phyloP scores from a whole-genome alignment of 2,329 filamentous ascomycete genomes.

The Trichoderma koningiopsis region DNA sequence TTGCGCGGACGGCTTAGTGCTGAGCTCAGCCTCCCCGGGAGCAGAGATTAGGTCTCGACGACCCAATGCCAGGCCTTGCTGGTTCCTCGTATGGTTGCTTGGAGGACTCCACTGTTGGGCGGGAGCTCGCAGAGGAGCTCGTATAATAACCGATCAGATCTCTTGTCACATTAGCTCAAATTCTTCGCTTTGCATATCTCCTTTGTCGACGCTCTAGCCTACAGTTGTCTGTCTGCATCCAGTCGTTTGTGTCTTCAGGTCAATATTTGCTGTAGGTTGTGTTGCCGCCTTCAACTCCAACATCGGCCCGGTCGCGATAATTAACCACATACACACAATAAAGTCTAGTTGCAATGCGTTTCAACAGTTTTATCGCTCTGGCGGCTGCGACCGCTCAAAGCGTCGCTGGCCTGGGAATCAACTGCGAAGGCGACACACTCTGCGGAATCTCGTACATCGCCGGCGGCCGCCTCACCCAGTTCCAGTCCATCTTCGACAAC shows the following conservation, averaged over 20 bases:
- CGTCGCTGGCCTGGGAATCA: slow-evolving; percentile 14
- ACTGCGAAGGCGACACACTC: slow-evolving; percentile 2
- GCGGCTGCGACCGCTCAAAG: slow-evolving; percentile 6
- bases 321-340: not conserved
- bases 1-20: slow-evolving; percentile 9
- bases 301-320: not conserved
- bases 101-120: slow-evolving; percentile 5
- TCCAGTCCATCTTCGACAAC: slow-evolving; percentile 10
- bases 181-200: not conserved
- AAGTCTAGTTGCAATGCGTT: slow-evolving; percentile 7
- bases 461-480: not conserved
- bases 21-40: slow-evolving; percentile 11
- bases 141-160: slow-evolving; percentile 5
- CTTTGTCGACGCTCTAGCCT: not conserved
- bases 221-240: not conserved
- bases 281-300: not conserved
- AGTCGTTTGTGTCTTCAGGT: not conserved
- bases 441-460: slow-evolving; percentile 15
- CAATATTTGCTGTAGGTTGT: not conserved
- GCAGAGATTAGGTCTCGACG: slow-evolving; percentile 15
- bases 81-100: not conserved
- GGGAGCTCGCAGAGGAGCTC: not conserved
- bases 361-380: not conserved
- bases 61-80: slow-evolving; percentile 4
- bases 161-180: slow-evolving; percentile 10